phyloP scores from a whole-genome alignment of 495 filamentous ascomycete species.

The Hyaloscypha hepaticicola region DNA sequence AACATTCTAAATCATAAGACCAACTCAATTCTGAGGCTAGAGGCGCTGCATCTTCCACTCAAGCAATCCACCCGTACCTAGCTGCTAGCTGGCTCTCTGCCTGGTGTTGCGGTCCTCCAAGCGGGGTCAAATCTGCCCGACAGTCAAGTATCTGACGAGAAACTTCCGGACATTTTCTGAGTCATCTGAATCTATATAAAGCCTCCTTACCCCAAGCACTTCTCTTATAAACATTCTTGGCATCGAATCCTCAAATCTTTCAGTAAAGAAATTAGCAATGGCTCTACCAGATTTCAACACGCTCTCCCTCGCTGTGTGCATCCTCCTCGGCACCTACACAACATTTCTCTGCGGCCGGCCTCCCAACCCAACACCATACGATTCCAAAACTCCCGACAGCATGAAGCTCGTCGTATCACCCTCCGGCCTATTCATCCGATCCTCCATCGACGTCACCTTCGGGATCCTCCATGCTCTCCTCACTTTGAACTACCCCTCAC shows the following conservation, averaged over 20 bases:
- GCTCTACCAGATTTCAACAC: slow-evolving; percentile 4
- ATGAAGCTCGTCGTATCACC: slow-evolving; percentile 2
- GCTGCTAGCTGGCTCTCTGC: not conserved
- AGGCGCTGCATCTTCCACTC: no score
- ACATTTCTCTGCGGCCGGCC: slow-evolving; percentile 12
- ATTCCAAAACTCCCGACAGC: slow-evolving; percentile 11
- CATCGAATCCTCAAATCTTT: not conserved
- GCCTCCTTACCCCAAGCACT: not conserved
- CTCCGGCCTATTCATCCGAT: slow-evolving; percentile 1
- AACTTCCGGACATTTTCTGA: not conserved
- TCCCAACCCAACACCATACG: slow-evolving; percentile 16
- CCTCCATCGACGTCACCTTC: not conserved
- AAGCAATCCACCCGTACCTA: not conserved
- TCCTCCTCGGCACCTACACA: slow-evolving; percentile 13
- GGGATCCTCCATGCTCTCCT: slow-evolving; percentile 16
- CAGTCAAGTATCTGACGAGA: not conserved
- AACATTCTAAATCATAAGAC: no score
- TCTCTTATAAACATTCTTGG: not conserved
- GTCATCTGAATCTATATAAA: not conserved
- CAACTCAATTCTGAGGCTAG: no score
- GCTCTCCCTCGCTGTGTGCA: slow-evolving; percentile 8
- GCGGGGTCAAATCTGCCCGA: not conserved
- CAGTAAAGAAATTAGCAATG: not conserved
- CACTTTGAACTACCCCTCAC: slow-evolving; percentile 13
- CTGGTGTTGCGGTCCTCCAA: not conserved